Evolutionary conservation across 495 filamentous ascomycete species (phyloP), one percentile per base, ranked within the genome.

Genomic region (Aspergillus mulundensis): DNA sequence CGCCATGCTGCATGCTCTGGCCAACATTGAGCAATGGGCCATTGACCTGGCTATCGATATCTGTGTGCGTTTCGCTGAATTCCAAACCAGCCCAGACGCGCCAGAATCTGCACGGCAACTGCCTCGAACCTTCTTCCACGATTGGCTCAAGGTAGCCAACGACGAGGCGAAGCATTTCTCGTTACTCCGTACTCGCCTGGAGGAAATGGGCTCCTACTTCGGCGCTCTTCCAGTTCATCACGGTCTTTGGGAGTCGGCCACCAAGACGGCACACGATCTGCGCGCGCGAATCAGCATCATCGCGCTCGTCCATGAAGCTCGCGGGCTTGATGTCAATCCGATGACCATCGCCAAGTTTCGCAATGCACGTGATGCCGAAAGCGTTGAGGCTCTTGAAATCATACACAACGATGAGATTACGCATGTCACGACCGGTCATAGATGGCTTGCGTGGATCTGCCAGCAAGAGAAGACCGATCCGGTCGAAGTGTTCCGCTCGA

Each of bases 321-420:
- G 78, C 6, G 78, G 78, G 3, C 63, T 81, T 2, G 78, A 81
- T 53, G 74, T 81, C 24, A 81, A 81, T 43, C 78, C 78, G 0
- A 66, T 79, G 70, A 81, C 78, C 3, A 81, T 81, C 44, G 71
- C 76, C 36, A 81, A 81, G 58, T 81, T 81, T 63, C 77, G 76
- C 44, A 69, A 65, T 39, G 70, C 75, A 0, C 61, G 63, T 15
- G 78, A 81, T 36, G 50, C 15, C 7, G 75, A 77, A 43, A 81
- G 77, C 21, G 77, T 79, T 16, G 60, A 70, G 25, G 60, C 64
- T 2, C 58, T 81, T 46, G 75, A 73, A 42, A 57, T 81, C 3
- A 81, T 81, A 19, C 78, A 81, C 16, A 78, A 80, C 24, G 78
- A 81, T 43, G 78, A 81, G 46, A 79, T 81, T 28, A 81, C 78